These are phyloP conservation scores for Ustilago nuda DNA, from an alignment of 1,284 basidiomycete species.

Conservation along the genomic window DNA sequence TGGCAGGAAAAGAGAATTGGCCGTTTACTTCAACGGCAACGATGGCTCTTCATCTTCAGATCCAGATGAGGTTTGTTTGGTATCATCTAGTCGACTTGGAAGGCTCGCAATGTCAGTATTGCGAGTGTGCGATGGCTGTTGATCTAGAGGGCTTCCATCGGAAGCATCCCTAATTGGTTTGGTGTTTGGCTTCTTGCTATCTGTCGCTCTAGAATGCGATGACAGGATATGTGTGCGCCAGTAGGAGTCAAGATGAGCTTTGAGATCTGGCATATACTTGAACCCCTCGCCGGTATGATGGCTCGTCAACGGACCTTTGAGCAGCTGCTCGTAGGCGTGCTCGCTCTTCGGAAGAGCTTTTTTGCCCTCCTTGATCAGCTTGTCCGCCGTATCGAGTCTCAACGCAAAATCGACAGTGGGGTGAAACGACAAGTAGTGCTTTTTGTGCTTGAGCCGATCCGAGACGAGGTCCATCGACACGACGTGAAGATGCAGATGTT, in stretches of 20 bases:
- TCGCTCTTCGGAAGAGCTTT: conserved; percentile 23
- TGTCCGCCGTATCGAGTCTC: conserved; percentile 74
- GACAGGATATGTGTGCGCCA: conserved; percentile 20
- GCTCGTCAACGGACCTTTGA: conserved; percentile 34
- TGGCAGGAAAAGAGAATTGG: neutral
- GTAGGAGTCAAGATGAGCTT: conserved; percentile 34
- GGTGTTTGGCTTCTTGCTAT: neutral
- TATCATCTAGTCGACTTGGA: neutral
- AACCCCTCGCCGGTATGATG: conserved; percentile 28
- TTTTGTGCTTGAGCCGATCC: conserved; percentile 84
- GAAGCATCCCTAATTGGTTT: neutral
- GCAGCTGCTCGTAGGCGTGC: conserved; percentile 35
- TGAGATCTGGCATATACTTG: conserved; percentile 34
- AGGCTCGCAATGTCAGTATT: conserved; percentile 1
- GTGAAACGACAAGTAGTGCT: conserved; percentile 89
- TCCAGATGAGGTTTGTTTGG: conserved; percentile 1
- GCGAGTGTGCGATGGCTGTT: conserved; percentile 11
- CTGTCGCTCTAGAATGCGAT: neutral
- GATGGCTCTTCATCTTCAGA: conserved; percentile 34
- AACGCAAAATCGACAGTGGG: conserved; percentile 89
- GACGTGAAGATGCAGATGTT: conserved; percentile 69
- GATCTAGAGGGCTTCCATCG: neutral
- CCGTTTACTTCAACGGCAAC: conserved; percentile 14
- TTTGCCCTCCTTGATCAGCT: conserved; percentile 9
- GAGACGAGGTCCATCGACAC: conserved; percentile 85